A percentile compares a stretch with the other conserved stretches of the same genome.
Evolutionary conservation across 805 yeast species (phyloP).

Genomic region (Spathaspora boniae): DNA sequence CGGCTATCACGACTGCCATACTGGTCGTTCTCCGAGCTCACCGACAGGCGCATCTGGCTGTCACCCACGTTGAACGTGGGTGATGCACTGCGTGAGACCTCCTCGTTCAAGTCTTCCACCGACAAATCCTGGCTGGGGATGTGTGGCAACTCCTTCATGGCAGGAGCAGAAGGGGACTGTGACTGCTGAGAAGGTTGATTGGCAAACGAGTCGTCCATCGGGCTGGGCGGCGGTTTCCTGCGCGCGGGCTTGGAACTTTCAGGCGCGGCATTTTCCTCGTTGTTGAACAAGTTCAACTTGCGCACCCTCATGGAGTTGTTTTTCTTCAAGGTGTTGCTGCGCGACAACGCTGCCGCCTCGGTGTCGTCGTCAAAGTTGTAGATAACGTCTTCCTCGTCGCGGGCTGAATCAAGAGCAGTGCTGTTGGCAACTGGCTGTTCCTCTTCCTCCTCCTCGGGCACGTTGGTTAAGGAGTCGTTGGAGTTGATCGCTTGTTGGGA

Average conservation of each 20-base stretch:
- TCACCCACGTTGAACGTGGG: neutral
- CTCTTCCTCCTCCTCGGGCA: conserved; percentile 35
- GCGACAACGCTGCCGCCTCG: conserved; percentile 26
- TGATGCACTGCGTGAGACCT: neutral
- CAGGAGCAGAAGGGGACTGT: too few species aligned
- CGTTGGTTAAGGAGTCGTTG: conserved; percentile 32
- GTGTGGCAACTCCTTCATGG: too few species aligned
- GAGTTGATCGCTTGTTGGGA: conserved; percentile 12
- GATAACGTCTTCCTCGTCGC: conserved; percentile 24
- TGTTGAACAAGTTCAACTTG: conserved; percentile 35
- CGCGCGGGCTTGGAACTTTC: conserved; percentile 2
- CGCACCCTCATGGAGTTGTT: conserved; percentile 40
- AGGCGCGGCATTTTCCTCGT: conserved; percentile 8
- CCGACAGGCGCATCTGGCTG: neutral
- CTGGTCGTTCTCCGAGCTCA: neutral
- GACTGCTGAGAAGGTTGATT: too few species aligned
- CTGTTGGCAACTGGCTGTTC: conserved; percentile 8
- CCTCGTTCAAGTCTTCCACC: neutral
- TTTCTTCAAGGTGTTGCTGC: conserved; percentile 38
- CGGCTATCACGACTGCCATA: neutral
- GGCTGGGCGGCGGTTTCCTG: conserved; percentile 10
- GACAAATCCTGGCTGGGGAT: too few species aligned
- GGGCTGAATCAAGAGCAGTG: neutral
- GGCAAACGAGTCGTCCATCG: conserved; percentile 2
- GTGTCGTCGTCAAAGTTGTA: conserved; percentile 30